phyloP scores from a whole-genome alignment of 805 yeast genomes.

The Saccharomycopsis olivae region DNA sequence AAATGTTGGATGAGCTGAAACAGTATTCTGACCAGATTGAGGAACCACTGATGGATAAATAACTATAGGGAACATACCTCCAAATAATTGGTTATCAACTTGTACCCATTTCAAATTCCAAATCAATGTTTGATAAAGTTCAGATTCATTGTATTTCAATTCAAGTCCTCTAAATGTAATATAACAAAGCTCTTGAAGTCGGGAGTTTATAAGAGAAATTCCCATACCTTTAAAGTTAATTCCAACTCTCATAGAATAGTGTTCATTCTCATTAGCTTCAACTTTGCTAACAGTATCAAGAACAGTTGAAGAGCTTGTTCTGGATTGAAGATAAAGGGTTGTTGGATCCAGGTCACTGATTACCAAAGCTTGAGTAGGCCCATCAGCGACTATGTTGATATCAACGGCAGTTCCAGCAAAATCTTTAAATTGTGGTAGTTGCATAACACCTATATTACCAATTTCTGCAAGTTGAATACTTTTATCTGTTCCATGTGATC shows the following conservation, averaged over 20 bases:
- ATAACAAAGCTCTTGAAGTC: constrained; percentile 71
- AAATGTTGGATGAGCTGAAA: constrained; percentile 82
- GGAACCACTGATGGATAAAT: constrained; percentile 87
- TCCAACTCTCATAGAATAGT: constrained; percentile 31
- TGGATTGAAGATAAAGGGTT: constrained; percentile 57
- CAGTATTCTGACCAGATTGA: constrained; percentile 68
- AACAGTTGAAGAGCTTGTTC: constrained; percentile 24
- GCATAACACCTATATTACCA: constrained; percentile 83
- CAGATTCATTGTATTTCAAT: constrained; percentile 71
- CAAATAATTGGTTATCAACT: constrained; percentile 82
- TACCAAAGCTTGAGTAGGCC: constrained; percentile 82
- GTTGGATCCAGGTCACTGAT: constrained; percentile 75
- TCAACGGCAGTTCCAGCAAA: constrained; percentile 52
- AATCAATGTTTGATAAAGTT: constrained; percentile 68
- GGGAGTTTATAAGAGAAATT: constrained; percentile 65
- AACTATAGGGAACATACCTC: constrained; percentile 80
- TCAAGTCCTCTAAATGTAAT: constrained; percentile 77
- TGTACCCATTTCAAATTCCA: constrained; percentile 90
- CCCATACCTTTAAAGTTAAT: constrained; percentile 80
- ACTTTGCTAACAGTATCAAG: constrained; percentile 42
- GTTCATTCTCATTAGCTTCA: constrained; percentile 26
- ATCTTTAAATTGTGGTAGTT: constrained; percentile 42
- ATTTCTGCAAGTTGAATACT: constrained; percentile 83
- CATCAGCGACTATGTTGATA: constrained; percentile 90
- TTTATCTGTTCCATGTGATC: constrained; percentile 65